Evolutionary conservation across 345 rosid genomes (phyloP).

Genomic region (Populus ilicifolia): DNA sequence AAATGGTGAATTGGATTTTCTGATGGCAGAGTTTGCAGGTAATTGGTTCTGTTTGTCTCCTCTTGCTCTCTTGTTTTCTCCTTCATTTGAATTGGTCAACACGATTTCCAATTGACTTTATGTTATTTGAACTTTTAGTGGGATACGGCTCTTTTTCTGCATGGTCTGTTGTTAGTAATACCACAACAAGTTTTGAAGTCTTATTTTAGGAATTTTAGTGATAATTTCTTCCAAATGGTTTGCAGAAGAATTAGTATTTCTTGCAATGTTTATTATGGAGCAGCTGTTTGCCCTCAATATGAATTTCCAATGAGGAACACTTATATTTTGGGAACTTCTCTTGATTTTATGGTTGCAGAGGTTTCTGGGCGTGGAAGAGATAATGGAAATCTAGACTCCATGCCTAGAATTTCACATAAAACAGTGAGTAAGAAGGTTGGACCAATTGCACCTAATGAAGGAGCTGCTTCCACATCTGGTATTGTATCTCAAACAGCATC

Average conservation of each 20-base stretch:
- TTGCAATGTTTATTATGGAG: background rate
- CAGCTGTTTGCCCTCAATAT: background rate
- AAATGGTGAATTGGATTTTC: constrained; percentile 84
- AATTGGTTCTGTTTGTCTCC: constrained; percentile 10
- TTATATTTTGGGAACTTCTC: background rate
- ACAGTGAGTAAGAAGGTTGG: constrained; percentile 59
- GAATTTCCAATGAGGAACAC: background rate
- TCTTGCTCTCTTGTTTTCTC: background rate
- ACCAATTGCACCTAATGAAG: constrained; percentile 46
- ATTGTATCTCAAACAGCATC: constrained; percentile 89
- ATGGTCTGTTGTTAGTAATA: background rate
- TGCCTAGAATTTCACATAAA: constrained; percentile 58
- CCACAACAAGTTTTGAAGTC: background rate
- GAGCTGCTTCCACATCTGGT: constrained; percentile 72
- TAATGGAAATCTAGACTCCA: constrained; percentile 62
- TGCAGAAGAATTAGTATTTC: background rate
- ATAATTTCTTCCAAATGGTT: background rate
- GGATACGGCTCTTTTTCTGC: background rate
- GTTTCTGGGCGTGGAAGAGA: constrained; percentile 80
- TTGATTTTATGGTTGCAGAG: constrained; percentile 47
- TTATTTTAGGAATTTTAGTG: background rate
- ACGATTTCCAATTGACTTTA: background rate
- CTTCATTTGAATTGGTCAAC: background rate
- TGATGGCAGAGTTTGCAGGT: constrained; percentile 99
- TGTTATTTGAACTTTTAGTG: background rate